These are phyloP conservation scores for Parachaetomium inaequale DNA, from an alignment of 495 filamentous ascomycete species.

Conservation along the genomic window DNA sequence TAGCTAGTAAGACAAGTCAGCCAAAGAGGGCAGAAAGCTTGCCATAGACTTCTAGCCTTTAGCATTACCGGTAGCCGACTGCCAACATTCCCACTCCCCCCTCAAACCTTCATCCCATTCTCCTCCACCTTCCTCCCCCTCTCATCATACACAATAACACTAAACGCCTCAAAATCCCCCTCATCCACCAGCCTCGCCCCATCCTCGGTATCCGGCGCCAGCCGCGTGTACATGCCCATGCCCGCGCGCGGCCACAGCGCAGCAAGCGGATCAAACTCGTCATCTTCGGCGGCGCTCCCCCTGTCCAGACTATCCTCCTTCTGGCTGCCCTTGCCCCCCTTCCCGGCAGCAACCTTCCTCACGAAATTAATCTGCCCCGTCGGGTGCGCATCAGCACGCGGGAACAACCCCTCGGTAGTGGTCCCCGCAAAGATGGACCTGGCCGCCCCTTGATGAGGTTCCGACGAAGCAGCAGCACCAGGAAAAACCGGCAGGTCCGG, in stretches of 20 bases:
- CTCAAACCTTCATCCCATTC: slow-evolving; percentile 34
- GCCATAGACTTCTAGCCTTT: too few relatives aligned
- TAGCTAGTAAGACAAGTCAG: too few relatives aligned
- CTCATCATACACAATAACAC: slow-evolving; percentile 45
- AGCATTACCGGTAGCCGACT: background rate
- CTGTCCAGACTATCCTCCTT: slow-evolving; percentile 24
- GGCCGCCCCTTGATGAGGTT: slow-evolving; percentile 1
- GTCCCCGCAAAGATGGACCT: slow-evolving; percentile 33
- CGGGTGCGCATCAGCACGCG: slow-evolving; percentile 38
- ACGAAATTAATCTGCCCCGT: slow-evolving; percentile 39
- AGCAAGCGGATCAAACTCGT: slow-evolving; percentile 44
- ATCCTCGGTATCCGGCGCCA: slow-evolving; percentile 47
- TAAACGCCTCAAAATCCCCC: slow-evolving; percentile 53
- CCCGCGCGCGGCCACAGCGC: slow-evolving; percentile 66
- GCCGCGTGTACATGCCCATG: slow-evolving; percentile 47
- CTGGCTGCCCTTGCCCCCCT: slow-evolving; percentile 7
- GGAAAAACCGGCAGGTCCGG: slow-evolving; percentile 47
- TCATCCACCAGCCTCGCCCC: slow-evolving; percentile 42
- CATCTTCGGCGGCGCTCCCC: slow-evolving; percentile 15
- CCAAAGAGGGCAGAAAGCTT: too few relatives aligned
- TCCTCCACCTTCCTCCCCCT: slow-evolving; percentile 38
- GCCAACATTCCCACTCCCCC: background rate
- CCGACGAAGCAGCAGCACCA: slow-evolving; percentile 15
- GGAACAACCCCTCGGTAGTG: slow-evolving; percentile 37
- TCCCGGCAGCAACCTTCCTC: slow-evolving; percentile 32